Evolutionary conservation across 1,284 basidiomycete genomes (phyloP), one percentile per base, ranked within the genome.

Genomic region (Austroboletus novae-zelandiae): DNA sequence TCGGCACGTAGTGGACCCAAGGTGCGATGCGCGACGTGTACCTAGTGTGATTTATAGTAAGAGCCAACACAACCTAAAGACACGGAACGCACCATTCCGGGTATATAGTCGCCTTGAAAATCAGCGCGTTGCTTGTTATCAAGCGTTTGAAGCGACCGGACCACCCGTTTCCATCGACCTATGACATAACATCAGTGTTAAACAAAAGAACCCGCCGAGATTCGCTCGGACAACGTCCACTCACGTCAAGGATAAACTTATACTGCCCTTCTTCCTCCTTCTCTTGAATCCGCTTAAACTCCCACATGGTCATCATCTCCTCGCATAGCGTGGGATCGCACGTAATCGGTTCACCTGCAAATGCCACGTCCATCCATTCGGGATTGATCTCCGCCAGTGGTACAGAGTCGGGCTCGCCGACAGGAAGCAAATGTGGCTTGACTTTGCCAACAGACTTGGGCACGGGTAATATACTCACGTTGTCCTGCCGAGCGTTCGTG

Each of bases 151-250:
- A 88, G 1, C 86, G 76, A 30, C 80, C 76, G 9, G 80, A 84
- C 84, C 85, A 87, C 1, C 80, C 84, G 57, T 88, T 84, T 3
- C 85, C 85, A 56, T 87, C 82, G 13, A 81, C 66, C 80, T 81
- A 32, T 20, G 10, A 51, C 9, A 14, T 5, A 17, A 31, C n/a
- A 5, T 2, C 4, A 14, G 5, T 35, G 46, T 40, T 6, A 36
- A n/a, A 36, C 35, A 15, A 13, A 4, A 27, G 15, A 6, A 25
- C 8, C 10, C 17, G 10, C 20, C 15, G n/a, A 15, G 8, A 6
- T 9, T 27, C 25, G 25, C 25, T 27, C 6, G 25, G 8, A 27
- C 5, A 6, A 27, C 8, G 25, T 27, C 25, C 25, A 40, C 75
- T 65, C 51, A 85, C 79, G 60, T 86, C 84, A 27, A 86, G 60